phyloP scores from a whole-genome alignment of 2,329 filamentous ascomycete genomes.

The Bisporella sp. region DNA sequence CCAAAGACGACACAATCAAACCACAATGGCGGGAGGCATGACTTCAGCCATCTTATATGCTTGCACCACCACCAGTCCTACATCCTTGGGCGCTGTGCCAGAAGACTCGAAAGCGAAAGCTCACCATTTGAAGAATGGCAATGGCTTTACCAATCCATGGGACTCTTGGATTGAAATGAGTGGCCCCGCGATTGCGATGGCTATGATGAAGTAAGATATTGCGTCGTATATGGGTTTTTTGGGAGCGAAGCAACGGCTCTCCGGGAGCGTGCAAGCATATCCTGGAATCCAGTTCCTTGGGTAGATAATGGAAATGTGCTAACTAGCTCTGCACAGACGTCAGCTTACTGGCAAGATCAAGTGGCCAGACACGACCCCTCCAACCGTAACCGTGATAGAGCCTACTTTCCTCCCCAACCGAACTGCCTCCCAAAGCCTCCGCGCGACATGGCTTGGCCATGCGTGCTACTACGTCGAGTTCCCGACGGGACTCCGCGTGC shows the following conservation, averaged over 20 bases:
- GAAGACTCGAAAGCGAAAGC: conserved; percentile 32
- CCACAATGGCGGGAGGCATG: conserved; percentile 14
- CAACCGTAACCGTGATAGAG: conserved; percentile 51
- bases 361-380: conserved; percentile 51
- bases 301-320: neutral
- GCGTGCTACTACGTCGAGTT: conserved; percentile 93
- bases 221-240: neutral
- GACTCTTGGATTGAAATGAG: conserved; percentile 38
- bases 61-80: conserved; percentile 16
- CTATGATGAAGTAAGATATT: conserved; percentile 31
- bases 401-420: conserved; percentile 52
- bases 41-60: conserved; percentile 19
- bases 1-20: neutral
- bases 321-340: neutral
- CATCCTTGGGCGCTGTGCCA: conserved; percentile 21
- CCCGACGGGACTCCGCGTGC: conserved; percentile 73
- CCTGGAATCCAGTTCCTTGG: too few species aligned
- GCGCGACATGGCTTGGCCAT: conserved; percentile 92
- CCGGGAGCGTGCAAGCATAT: too few species aligned
- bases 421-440: conserved; percentile 47
- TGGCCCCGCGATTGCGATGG: conserved; percentile 25
- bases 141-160: conserved; percentile 52
- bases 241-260: too few species aligned
- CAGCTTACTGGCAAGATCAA: conserved; percentile 16
- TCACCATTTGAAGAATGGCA: conserved; percentile 45